phyloP scores from a whole-genome alignment of 306 rosid species.

The Cicer pinnatifidum region DNA sequence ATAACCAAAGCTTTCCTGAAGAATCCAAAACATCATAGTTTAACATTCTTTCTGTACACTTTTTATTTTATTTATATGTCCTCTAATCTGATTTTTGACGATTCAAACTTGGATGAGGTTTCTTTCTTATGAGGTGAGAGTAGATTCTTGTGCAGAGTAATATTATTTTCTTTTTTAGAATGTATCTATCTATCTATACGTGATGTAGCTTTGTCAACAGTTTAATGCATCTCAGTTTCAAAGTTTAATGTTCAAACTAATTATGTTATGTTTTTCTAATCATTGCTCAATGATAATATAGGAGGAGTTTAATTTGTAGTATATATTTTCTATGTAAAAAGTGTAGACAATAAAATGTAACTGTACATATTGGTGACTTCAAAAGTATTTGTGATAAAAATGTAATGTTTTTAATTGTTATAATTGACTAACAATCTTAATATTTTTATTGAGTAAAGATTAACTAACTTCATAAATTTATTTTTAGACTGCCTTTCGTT shows the following conservation, averaged over 20 bases:
- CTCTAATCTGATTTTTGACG: slow-evolving; percentile 38
- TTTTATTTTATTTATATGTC: not conserved
- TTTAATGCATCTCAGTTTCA: not conserved
- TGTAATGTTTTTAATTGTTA: no score
- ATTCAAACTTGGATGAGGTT: slow-evolving; percentile 24
- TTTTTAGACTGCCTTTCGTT: no score
- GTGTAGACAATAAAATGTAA: no score
- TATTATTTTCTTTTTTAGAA: not conserved
- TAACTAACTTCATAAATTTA: no score
- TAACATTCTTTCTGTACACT: slow-evolving; percentile 7
- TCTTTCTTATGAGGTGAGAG: slow-evolving; percentile 3
- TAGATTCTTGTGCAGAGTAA: not conserved
- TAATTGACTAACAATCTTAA: no score
- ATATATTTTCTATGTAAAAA: no score
- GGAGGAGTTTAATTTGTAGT: no score
- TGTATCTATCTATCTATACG: not conserved
- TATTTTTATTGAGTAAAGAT: no score
- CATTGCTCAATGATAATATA: not conserved
- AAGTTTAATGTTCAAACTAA: not conserved
- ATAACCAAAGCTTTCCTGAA: slow-evolving; percentile 43
- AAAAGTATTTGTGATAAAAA: no score
- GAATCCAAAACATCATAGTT: slow-evolving; percentile 34
- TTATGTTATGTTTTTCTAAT: not conserved
- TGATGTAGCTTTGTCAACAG: slow-evolving; percentile 3
- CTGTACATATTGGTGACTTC: no score